phyloP scores from a whole-genome alignment of 306 rosid species.

The Fragaria vesca region DNA sequence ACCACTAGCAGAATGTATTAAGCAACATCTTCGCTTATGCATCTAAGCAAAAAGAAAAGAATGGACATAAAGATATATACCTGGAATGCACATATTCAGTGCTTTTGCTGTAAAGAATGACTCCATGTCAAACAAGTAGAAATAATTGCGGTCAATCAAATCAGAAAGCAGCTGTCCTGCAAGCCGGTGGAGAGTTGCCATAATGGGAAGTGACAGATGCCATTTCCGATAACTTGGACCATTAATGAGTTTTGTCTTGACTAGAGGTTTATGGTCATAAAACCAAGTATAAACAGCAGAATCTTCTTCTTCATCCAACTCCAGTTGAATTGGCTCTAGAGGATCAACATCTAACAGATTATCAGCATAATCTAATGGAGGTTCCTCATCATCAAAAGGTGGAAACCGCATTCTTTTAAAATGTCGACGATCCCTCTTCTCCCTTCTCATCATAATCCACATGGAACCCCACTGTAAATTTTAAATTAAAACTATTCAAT shows the following conservation, averaged over 20 bases:
- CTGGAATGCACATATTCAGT: conserved; percentile 98
- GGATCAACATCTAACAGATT: conserved; percentile 97
- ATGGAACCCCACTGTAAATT: conserved; percentile 87
- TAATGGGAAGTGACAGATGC: conserved; percentile 99
- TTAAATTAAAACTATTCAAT: conserved; percentile 1
- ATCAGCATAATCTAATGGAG: conserved; percentile 97
- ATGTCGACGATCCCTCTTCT: conserved; percentile 98
- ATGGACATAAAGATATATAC: conserved; percentile 35
- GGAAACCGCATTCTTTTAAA: conserved; percentile 99
- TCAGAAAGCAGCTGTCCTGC: conserved; percentile 98
- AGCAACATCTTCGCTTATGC: neutral
- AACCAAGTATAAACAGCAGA: conserved; percentile 98
- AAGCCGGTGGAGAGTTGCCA: conserved; percentile 98
- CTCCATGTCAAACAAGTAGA: conserved; percentile 99
- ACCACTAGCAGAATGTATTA: neutral
- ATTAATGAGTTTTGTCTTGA: conserved; percentile 92
- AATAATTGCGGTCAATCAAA: conserved; percentile 89
- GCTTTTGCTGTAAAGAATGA: conserved; percentile 98
- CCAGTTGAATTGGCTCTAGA: conserved; percentile 94
- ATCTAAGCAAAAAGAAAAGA: neutral
- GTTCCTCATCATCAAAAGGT: conserved; percentile 99
- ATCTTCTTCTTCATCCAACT: conserved; percentile 96
- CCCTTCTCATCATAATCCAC: conserved; percentile 99
- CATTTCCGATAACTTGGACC: conserved; percentile 98
- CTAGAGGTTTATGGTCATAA: conserved; percentile 97